These are phyloP conservation scores for Triangularia verruculosa DNA, from an alignment of 2,329 filamentous ascomycete genomes.

Conservation along the genomic window DNA sequence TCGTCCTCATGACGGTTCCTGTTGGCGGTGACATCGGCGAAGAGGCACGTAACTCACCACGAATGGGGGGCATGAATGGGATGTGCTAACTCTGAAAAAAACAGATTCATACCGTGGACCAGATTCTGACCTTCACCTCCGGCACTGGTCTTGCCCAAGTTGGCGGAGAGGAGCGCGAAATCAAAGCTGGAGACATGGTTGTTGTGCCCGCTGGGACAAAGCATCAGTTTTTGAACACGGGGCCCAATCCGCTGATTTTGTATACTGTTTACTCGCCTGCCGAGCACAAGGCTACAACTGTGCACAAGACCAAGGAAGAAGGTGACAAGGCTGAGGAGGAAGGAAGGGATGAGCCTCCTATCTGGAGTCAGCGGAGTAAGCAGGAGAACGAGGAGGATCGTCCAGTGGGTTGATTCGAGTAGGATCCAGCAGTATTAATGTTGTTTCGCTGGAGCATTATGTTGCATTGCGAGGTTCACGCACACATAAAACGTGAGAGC, in stretches of 20 bases:
- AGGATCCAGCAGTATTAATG: neutral
- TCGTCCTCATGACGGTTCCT: constrained; percentile 64
- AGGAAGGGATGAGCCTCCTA: constrained; percentile 58
- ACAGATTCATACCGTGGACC: constrained; percentile 58
- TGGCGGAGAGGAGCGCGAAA: constrained; percentile 17
- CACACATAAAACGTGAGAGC: too few species aligned
- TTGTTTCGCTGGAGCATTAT: neutral
- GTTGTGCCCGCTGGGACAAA: constrained; percentile 61
- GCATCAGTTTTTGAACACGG: constrained; percentile 63
- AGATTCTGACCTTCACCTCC: constrained; percentile 62
- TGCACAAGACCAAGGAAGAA: constrained; percentile 62
- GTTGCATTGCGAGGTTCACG: too few species aligned
- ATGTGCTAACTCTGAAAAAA: constrained; percentile 4
- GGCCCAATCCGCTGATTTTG: constrained; percentile 56
- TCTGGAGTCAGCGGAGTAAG: constrained; percentile 57
- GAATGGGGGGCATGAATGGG: neutral
- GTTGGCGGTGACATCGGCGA: constrained; percentile 64
- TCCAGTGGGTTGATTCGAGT: constrained; percentile 37
- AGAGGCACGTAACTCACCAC: constrained; percentile 43
- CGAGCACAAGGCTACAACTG: constrained; percentile 57
- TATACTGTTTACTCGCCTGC: constrained; percentile 63
- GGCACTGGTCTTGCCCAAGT: constrained; percentile 46
- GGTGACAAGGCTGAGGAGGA: constrained; percentile 61
- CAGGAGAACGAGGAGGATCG: constrained; percentile 55
- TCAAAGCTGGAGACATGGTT: constrained; percentile 37